These are phyloP conservation scores for Penicillium angulare DNA, from an alignment of 495 filamentous ascomycete species.

Conservation along the genomic window DNA sequence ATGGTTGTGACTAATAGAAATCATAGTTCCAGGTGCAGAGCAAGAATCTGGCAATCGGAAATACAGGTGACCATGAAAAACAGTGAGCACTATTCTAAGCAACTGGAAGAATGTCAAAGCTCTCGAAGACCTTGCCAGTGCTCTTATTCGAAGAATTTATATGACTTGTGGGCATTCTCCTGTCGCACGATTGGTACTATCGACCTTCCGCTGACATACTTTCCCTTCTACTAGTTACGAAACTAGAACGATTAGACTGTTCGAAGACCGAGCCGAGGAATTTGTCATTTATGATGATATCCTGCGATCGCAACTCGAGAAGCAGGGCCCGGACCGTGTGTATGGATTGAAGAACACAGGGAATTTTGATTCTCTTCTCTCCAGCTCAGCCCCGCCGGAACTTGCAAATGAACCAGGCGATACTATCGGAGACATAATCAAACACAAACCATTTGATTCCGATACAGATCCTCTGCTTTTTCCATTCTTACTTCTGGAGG, in stretches of 20 bases:
- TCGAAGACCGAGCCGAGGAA: neutral
- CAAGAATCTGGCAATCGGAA: neutral
- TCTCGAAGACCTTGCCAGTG: neutral
- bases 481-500: neutral
- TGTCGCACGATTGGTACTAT: neutral
- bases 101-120: neutral
- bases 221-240: neutral
- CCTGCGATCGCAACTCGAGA: neutral
- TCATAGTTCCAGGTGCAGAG: neutral
- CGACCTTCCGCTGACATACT: neutral
- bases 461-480: neutral
- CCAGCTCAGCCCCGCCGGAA: neutral
- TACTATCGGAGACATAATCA: neutral
- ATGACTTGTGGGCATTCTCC: neutral
- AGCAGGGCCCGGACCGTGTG: neutral
- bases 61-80: neutral
- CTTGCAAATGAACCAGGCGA: neutral
- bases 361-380: neutral
- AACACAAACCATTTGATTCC: neutral
- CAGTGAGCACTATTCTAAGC: neutral
- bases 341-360: neutral
- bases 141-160: neutral
- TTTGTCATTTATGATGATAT: neutral
- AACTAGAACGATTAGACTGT: neutral
- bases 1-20: neutral